A percentile compares a stretch with the other conserved stretches of the same genome.
Evolutionary conservation across 306 rosid genomes (phyloP).

Genomic region (Prunus kanzakura): DNA sequence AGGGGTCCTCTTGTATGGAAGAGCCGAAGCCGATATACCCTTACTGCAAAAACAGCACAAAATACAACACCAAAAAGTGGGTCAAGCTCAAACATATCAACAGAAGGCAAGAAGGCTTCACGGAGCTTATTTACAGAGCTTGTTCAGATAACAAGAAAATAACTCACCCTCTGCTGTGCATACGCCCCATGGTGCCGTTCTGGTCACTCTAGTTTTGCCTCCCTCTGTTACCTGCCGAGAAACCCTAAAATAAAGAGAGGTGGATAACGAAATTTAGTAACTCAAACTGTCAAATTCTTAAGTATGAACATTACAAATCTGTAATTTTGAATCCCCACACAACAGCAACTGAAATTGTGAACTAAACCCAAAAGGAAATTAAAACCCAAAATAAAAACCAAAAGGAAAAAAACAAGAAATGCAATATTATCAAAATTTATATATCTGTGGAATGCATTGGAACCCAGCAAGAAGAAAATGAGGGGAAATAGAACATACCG

Average conservation of each 20-base stretch:
- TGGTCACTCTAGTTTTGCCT: not conserved
- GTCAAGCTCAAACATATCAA: not conserved
- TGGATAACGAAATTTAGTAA: too few relatives aligned
- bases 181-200: constrained; percentile 58
- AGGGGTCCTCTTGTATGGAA: constrained; percentile 75
- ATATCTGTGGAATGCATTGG: not conserved
- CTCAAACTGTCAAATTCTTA: too few relatives aligned
- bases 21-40: constrained; percentile 84
- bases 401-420: not conserved
- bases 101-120: not conserved
- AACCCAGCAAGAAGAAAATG: not conserved
- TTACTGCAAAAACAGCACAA: constrained; percentile 42
- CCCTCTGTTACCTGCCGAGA: not conserved
- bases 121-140: not conserved
- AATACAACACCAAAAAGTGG: not conserved
- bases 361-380: not conserved
- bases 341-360: not conserved
- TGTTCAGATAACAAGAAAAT: not conserved
- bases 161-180: constrained; percentile 79
- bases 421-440: not conserved
- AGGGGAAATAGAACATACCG: not conserved
- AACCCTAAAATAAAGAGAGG: too few relatives aligned
- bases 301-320: not conserved
- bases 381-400: not conserved
- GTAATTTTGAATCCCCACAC: not conserved